Conservation (phyloP, 139 green algal species). For the Micractinium sp. region DNA sequence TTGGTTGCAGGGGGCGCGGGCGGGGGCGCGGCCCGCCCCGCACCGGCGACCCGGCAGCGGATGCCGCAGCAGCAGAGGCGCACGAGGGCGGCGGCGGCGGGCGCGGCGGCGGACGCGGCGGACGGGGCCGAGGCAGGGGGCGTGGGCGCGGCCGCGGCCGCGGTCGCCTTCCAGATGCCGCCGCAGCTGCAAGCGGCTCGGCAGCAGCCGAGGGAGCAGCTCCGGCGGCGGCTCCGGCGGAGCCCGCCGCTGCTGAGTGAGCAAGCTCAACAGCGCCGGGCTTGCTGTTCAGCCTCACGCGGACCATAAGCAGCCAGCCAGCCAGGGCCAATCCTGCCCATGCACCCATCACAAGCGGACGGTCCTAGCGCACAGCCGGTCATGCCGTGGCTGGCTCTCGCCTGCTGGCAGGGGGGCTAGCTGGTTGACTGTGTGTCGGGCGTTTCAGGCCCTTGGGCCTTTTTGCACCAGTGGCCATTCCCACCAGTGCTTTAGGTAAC, state of each 20-base stretch:
- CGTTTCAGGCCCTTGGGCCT: too few species aligned
- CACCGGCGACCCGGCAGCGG: slow-evolving; percentile 21
- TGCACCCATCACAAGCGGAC: too few species aligned
- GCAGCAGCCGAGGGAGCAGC: not conserved
- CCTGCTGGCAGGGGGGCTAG: too few species aligned
- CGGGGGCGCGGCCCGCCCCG: slow-evolving; percentile 17
- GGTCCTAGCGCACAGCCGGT: too few species aligned
- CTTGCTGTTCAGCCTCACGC: too few species aligned
- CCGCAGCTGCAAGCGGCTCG: not conserved
- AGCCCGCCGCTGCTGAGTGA: not conserved
- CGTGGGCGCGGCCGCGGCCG: slow-evolving; percentile 10
- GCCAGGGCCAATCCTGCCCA: not conserved
- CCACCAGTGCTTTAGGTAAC: too few species aligned
- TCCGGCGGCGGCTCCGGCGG: not conserved
- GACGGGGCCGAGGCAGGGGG: slow-evolving; percentile 18
- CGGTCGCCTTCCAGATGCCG: not conserved
- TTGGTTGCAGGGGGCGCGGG: slow-evolving; percentile 10
- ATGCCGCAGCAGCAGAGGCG: slow-evolving; percentile 21
- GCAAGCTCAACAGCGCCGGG: not conserved
- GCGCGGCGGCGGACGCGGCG: not conserved
- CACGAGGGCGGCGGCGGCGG: not conserved
- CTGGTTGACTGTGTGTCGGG: too few species aligned
- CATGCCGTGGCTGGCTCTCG: too few species aligned
- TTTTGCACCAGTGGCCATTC: too few species aligned
- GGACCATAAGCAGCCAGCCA: not conserved